A percentile compares a stretch with the other conserved stretches of the same genome.
Evolutionary conservation across 176 grass and related monocot genomes (phyloP).

Genomic region (Lolium rigidum): DNA sequence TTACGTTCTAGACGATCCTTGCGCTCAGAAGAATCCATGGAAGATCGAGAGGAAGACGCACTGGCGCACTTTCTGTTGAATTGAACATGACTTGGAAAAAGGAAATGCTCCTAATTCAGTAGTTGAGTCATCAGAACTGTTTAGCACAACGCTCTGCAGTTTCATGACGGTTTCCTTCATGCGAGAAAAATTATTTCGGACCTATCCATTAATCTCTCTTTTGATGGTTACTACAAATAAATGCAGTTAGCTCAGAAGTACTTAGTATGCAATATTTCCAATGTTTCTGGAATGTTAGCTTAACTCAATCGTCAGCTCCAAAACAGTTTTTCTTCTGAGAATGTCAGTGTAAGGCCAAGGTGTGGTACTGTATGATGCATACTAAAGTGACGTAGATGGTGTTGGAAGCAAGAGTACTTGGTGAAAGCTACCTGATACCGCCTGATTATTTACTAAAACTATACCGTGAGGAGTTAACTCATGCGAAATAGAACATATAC

Average conservation of each 20-base stretch:
- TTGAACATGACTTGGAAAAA: conserved; percentile 23
- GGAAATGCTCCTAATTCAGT: not conserved
- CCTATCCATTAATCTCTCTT: not conserved
- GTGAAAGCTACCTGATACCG: conserved; percentile 21
- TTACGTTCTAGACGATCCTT: conserved; percentile 14
- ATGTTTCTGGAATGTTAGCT: conserved; percentile 25
- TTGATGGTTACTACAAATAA: not conserved
- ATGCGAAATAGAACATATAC: too few species aligned
- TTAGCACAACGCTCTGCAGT: not conserved
- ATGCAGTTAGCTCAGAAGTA: not conserved
- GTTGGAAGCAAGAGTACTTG: not conserved
- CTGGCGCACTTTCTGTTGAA: not conserved
- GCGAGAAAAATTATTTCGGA: not conserved
- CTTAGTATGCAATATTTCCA: not conserved
- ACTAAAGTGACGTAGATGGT: conserved; percentile 17
- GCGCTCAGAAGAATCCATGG: not conserved
- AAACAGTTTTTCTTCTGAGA: not conserved
- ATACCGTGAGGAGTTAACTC: conserved; percentile 1
- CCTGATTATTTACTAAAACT: not conserved
- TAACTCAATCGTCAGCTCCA: not conserved
- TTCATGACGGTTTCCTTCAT: conserved; percentile 7
- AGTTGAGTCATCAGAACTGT: not conserved
- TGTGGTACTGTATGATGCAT: not conserved
- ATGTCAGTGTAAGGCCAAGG: not conserved
- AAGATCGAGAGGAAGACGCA: not conserved